Percentiles rank a stretch among this genome's conserved stretches.
phyloP scores from a whole-genome alignment of 148 eudicot species.

The Rheum nobile region DNA sequence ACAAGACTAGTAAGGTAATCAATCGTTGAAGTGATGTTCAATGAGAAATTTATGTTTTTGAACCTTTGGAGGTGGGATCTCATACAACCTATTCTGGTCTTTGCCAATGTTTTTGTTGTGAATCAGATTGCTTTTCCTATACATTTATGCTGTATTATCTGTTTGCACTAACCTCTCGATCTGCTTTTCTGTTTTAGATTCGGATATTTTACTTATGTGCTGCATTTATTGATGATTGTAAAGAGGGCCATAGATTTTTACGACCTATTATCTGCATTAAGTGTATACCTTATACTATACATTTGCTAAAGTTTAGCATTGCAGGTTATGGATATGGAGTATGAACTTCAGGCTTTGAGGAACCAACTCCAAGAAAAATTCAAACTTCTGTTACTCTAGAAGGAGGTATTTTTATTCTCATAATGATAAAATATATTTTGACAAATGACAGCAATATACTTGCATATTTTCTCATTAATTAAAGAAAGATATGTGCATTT shows the following conservation, averaged over 20 bases:
- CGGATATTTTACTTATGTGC: neutral
- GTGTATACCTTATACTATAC: neutral
- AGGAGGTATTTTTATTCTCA: constrained; percentile 46
- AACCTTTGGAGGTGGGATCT: neutral
- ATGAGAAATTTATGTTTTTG: neutral
- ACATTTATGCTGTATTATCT: neutral
- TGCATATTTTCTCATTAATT: neutral
- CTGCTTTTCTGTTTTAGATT: neutral
- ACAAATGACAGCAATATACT: neutral
- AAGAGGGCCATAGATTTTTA: neutral
- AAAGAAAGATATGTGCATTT: neutral
- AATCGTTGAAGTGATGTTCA: neutral
- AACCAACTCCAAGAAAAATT: constrained; percentile 83
- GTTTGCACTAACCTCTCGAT: neutral
- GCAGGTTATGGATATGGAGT: constrained; percentile 99
- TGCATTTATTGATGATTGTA: neutral
- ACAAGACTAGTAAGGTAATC: constrained; percentile 92
- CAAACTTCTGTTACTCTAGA: constrained; percentile 68
- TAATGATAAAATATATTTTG: neutral
- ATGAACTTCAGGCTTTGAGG: constrained; percentile 87
- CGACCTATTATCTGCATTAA: neutral
- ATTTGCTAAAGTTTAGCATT: constrained; percentile 6
- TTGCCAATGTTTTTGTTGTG: neutral
- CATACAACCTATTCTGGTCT: neutral
- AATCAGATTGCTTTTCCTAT: neutral